phyloP scores from a whole-genome alignment of 2,329 filamentous ascomycete species.

The Penicillium concentricum region DNA sequence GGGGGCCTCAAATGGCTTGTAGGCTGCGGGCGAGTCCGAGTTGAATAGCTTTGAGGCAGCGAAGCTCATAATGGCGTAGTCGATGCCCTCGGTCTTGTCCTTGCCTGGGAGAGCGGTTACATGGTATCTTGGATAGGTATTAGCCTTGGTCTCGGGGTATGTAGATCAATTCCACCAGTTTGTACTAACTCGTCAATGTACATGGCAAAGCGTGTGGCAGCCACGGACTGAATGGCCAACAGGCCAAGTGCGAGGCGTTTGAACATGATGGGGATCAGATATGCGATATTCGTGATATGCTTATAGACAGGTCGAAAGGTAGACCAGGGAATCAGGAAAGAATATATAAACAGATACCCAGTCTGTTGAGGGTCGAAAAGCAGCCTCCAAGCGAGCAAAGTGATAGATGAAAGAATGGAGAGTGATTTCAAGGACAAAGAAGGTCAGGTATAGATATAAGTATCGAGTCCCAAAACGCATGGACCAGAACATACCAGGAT shows the following conservation, averaged over 20 bases:
- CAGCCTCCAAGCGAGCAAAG: slow-evolving; percentile 5
- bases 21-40: slow-evolving; percentile 43
- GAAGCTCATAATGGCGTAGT: slow-evolving; percentile 57
- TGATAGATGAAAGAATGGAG: not conserved
- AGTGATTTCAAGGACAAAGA: not conserved
- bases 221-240: slow-evolving; percentile 30
- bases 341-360: not conserved
- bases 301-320: not conserved
- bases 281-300: not conserved
- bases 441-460: slow-evolving; percentile 11
- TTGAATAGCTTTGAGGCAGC: slow-evolving; percentile 54
- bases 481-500: slow-evolving; percentile 4
- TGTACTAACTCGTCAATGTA: slow-evolving; percentile 50
- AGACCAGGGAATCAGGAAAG: not conserved
- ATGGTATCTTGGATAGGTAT: slow-evolving; percentile 41
- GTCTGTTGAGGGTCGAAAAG: not conserved
- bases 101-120: slow-evolving; percentile 34
- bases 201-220: slow-evolving; percentile 40
- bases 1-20: slow-evolving; percentile 56
- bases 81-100: slow-evolving; percentile 46
- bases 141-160: not conserved
- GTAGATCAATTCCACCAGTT: not conserved
- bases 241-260: slow-evolving; percentile 30
- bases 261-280: slow-evolving; percentile 21
- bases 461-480: not conserved